phyloP scores from a whole-genome alignment of 176 grass and related monocot genomes.

The Ensete glaucum region DNA sequence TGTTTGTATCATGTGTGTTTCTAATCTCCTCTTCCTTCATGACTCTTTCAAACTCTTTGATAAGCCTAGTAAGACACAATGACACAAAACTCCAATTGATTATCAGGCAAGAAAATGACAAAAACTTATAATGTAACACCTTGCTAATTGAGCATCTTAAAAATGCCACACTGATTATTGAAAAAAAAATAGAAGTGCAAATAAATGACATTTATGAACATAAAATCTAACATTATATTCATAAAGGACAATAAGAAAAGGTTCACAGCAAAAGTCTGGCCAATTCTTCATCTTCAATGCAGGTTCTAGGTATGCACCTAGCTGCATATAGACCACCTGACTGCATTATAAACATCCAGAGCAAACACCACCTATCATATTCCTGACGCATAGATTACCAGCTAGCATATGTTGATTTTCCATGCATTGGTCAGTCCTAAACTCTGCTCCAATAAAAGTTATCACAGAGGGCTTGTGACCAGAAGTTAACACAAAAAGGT shows the following conservation, averaged over 20 bases:
- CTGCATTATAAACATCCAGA: no score
- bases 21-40: conserved; percentile 43
- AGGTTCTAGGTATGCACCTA: background rate
- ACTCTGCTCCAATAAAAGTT: no score
- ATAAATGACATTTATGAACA: background rate
- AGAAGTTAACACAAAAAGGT: no score
- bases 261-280: background rate
- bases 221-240: background rate
- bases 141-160: background rate
- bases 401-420: no score
- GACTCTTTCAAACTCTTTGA: conserved; percentile 90
- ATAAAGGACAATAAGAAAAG: background rate
- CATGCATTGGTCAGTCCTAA: no score
- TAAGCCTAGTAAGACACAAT: conserved; percentile 46
- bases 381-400: no score
- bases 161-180: background rate
- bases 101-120: background rate
- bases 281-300: background rate
- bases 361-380: no score
- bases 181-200: background rate
- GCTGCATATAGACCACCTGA: background rate
- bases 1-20: conserved; percentile 43
- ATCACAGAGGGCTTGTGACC: no score
- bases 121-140: background rate
- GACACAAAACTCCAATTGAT: conserved; percentile 1